A percentile compares a stretch with the other conserved stretches of the same genome.
Evolutionary conservation across 352 stramenopile genomes (phyloP).

Genomic region (Phytophthora macrochlamydospora): DNA sequence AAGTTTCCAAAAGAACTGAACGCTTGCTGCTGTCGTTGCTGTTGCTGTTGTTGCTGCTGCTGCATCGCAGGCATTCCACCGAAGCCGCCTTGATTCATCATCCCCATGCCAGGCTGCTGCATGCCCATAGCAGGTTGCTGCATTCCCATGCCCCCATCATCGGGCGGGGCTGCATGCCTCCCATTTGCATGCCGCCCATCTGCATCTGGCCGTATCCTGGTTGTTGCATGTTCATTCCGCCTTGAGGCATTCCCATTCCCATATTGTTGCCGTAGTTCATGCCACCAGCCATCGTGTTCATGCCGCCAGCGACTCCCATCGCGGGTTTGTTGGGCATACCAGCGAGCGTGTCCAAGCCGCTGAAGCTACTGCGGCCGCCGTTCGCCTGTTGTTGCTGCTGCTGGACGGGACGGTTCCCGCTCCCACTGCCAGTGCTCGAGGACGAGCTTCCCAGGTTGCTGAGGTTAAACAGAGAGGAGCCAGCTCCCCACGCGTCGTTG

Average conservation of each 20-base stretch:
- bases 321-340: constrained; percentile 76
- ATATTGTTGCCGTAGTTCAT: constrained; percentile 56
- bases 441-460: constrained; percentile 63
- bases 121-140: constrained; percentile 38
- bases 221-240: constrained; percentile 34
- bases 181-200: constrained; percentile 38
- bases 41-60: constrained; percentile 49
- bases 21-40: constrained; percentile 62
- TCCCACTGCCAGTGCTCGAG: constrained; percentile 12
- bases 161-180: constrained; percentile 15
- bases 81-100: constrained; percentile 67
- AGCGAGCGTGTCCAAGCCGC: constrained; percentile 78
- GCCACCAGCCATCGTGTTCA: constrained; percentile 56
- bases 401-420: constrained; percentile 4
- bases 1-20: constrained; percentile 66
- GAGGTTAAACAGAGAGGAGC: constrained; percentile 80
- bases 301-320: constrained; percentile 49
- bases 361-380: constrained; percentile 74
- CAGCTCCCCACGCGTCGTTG: constrained; percentile 79
- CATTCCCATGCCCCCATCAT: constrained; percentile 26
- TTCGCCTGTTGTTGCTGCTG: constrained; percentile 29
- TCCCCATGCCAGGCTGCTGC: constrained; percentile 51
- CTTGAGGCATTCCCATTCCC: constrained; percentile 28
- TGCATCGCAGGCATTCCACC: constrained; percentile 52
- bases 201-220: constrained; percentile 45